phyloP scores from a whole-genome alignment of 1,284 basidiomycete species.

The Cutaneotrichosporon cyanovorans region DNA sequence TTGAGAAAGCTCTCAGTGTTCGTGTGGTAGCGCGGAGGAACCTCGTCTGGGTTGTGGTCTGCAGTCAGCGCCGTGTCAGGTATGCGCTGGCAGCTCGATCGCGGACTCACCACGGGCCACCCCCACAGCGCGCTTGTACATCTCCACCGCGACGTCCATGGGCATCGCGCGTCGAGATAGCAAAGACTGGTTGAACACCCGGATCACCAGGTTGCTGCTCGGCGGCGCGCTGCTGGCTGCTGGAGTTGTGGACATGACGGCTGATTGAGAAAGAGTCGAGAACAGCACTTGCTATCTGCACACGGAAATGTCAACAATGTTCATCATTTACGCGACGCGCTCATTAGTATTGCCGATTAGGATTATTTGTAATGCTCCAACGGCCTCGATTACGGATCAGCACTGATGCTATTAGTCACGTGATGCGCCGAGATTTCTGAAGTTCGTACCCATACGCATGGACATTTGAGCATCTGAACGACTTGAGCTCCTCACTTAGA shows the following conservation, averaged over 20 bases:
- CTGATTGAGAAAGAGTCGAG: too few species aligned
- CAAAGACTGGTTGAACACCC: slow-evolving; percentile 38
- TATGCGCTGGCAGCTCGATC: background rate
- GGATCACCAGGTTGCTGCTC: slow-evolving; percentile 22
- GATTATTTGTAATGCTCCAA: too few species aligned
- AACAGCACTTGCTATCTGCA: too few species aligned
- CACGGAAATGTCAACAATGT: too few species aligned
- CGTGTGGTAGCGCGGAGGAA: slow-evolving; percentile 21
- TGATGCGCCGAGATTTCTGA: slow-evolving; percentile 5
- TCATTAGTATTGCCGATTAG: too few species aligned
- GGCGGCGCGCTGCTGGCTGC: too few species aligned
- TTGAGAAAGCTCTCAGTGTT: slow-evolving; percentile 19
- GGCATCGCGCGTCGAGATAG: slow-evolving; percentile 34
- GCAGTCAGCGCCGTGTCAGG: slow-evolving; percentile 1
- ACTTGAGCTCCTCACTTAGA: too few species aligned
- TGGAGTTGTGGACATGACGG: too few species aligned
- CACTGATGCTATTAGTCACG: background rate
- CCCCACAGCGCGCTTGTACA: slow-evolving; percentile 36
- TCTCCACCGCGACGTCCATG: slow-evolving; percentile 31
- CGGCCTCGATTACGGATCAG: too few species aligned
- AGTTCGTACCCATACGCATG: background rate
- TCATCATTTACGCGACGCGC: too few species aligned
- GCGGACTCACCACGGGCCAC: slow-evolving; percentile 20
- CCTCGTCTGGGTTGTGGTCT: slow-evolving; percentile 22
- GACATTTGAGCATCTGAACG: too few species aligned